phyloP scores from a whole-genome alignment of 2,329 filamentous ascomycete genomes.

The Phialemoniopsis sp. region DNA sequence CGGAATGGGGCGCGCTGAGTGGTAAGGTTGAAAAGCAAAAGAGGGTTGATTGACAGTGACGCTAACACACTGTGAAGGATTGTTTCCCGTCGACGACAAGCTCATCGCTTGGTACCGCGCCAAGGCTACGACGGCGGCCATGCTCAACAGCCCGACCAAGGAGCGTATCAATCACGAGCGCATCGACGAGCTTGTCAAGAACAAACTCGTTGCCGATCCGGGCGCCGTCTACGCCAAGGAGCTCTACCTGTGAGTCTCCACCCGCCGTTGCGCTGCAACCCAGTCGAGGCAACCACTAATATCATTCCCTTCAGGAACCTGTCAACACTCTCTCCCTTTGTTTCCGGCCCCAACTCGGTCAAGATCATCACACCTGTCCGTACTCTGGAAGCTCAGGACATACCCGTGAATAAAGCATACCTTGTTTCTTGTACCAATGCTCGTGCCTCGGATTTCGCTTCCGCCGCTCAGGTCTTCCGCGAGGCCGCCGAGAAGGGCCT shows the following conservation, averaged over 20 bases:
- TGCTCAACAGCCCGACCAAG: constrained; percentile 45
- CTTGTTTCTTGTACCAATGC: constrained; percentile 89
- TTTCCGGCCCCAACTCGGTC: constrained; percentile 86
- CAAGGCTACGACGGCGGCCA: constrained; percentile 70
- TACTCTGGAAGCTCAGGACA: constrained; percentile 69
- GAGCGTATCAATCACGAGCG: constrained; percentile 67
- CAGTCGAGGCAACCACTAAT: too few species aligned
- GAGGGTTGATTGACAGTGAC: too few species aligned
- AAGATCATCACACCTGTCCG: constrained; percentile 77
- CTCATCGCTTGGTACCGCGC: constrained; percentile 70
- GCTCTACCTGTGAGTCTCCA: constrained; percentile 74
- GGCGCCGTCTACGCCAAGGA: constrained; percentile 80
- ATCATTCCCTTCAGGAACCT: constrained; percentile 74
- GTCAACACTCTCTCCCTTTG: constrained; percentile 76
- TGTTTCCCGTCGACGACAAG: constrained; percentile 73
- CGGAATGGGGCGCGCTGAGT: constrained; percentile 70
- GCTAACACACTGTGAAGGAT: constrained; percentile 39
- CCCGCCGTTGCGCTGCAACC: too few species aligned
- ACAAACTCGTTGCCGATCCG: constrained; percentile 66
- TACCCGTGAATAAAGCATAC: constrained; percentile 80
- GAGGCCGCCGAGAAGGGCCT: constrained; percentile 65
- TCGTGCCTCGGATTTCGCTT: constrained; percentile 73
- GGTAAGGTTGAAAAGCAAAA: constrained; percentile 38
- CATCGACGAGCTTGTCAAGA: constrained; percentile 68
- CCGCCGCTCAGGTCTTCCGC: constrained; percentile 80